Evolutionary conservation across 768 basidiomycete species (phyloP), one percentile per base, ranked within the genome.

Genomic region (Lactarius psammicola): DNA sequence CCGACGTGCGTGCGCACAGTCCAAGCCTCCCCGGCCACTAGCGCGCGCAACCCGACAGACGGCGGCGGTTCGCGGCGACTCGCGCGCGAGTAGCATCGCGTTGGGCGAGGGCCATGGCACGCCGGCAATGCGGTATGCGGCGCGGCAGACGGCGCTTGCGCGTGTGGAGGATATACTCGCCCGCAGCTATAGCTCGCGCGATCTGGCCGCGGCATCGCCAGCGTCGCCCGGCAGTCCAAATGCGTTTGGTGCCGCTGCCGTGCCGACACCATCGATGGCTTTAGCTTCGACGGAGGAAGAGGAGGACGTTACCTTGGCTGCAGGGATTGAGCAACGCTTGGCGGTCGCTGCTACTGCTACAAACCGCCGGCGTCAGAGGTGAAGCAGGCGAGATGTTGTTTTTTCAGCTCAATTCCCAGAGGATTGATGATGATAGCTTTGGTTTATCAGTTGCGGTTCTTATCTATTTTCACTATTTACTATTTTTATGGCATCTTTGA

Each of bases 161-260:
- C 72, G 68, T 36, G 76, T 77, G 38, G 73, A 72, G 30, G 72
- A 71, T 62, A 77, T 77, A 23, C 58, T 77, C 7, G 66, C 72
- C 6, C 63, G 67, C 17, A 72, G 75, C 62, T 74, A 73, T 54
- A 73, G 75, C 69, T 66, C 71, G 49, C 63, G 70, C 0, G 68
- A 67, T 49, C 31, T 69, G 30, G 57, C 34, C 23, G 64, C 61
- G 6, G 46, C 4, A 1, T 1, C 2, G n/a, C 0, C n/a, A 11
- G 46, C 46, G 10, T 5, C 26, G 23, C 5, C 49, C 23, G 40
- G 20, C 6, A 73, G 72, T 61, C 72, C 72, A 28, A 71, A 63
- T 17, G 63, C 68, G 56, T 71, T 72, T 56, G 72, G 72, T 1
- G 70, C 71, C 11, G 34, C 17, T 1, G n/a, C 56, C 15, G 33